These are phyloP conservation scores for Chrysanthemum lavandulifolium DNA, from an alignment of 129 eudicot species.

Conservation along the genomic window DNA sequence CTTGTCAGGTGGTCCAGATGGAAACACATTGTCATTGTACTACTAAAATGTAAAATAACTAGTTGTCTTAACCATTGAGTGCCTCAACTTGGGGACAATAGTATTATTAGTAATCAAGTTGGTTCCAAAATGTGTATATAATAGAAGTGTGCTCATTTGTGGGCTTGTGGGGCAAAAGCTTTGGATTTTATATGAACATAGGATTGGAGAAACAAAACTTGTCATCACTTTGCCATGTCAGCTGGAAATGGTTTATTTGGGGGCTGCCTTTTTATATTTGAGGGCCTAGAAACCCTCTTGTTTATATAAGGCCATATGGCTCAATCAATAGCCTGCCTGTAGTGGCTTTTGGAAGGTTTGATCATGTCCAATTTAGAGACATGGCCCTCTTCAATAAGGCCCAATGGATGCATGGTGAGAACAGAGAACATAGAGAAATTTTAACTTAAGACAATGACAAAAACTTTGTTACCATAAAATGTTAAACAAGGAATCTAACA, in stretches of 20 bases:
- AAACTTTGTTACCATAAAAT: not conserved
- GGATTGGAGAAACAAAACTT: not conserved
- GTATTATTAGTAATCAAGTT: not conserved
- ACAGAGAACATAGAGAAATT: no score
- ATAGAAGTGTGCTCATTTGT: not conserved
- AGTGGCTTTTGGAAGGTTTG: not conserved
- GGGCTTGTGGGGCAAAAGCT: constrained; percentile 11
- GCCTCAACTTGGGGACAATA: no score
- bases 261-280: constrained; percentile 6
- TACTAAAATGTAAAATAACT: not conserved
- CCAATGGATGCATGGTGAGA: not conserved
- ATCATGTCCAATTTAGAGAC: not conserved
- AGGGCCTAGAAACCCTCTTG: constrained; percentile 15
- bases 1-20: constrained; percentile 17
- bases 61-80: not conserved
- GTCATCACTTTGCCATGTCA: constrained; percentile 21
- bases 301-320: constrained; percentile 15
- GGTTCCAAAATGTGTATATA: constrained; percentile 1
- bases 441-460: not conserved
- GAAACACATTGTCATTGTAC: constrained; percentile 1
- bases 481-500: not conserved
- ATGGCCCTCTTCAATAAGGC: not conserved
- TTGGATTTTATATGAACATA: constrained; percentile 10
- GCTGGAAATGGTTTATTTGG: not conserved
- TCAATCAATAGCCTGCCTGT: not conserved